Evolutionary conservation across 495 filamentous ascomycete genomes (phyloP).

Genomic region (Talaromyces wortmannii): DNA sequence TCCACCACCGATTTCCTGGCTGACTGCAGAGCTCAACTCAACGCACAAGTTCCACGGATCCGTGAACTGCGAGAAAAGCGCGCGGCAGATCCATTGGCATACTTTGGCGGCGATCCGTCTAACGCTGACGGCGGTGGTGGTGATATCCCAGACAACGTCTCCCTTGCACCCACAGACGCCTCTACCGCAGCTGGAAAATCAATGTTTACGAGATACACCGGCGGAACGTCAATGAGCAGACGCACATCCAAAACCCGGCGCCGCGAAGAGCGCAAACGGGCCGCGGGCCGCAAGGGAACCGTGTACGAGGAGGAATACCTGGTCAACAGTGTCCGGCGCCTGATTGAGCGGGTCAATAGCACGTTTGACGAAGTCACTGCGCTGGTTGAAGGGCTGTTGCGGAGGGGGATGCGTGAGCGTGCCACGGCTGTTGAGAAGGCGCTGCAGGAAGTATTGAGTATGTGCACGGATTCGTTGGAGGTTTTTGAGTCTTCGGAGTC

Average conservation of each 20-base stretch:
- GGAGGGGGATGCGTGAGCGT: slow-evolving; percentile 80
- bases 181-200: slow-evolving; percentile 64
- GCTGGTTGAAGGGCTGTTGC: slow-evolving; percentile 65
- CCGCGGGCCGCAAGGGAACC: slow-evolving; percentile 88
- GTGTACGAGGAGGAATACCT: slow-evolving; percentile 98
- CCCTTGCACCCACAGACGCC: slow-evolving; percentile 77
- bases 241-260: slow-evolving; percentile 77
- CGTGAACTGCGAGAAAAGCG: slow-evolving; percentile 75
- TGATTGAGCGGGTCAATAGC: slow-evolving; percentile 77
- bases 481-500: slow-evolving; percentile 47
- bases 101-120: slow-evolving; percentile 63
- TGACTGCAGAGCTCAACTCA: slow-evolving; percentile 80
- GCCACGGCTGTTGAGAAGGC: slow-evolving; percentile 68
- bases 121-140: slow-evolving; percentile 37
- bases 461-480: slow-evolving; percentile 60
- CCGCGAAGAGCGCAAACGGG: slow-evolving; percentile 89
- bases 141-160: slow-evolving; percentile 87
- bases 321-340: slow-evolving; percentile 73
- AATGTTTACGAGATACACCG: slow-evolving; percentile 87
- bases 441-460: slow-evolving; percentile 62
- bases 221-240: slow-evolving; percentile 61
- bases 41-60: slow-evolving; percentile 78
- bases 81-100: slow-evolving; percentile 69
- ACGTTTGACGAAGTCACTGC: slow-evolving; percentile 59
- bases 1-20: slow-evolving; percentile 80